Conservation (phyloP, 768 basidiomycete genomes). For the Russula vinacea region DNA sequence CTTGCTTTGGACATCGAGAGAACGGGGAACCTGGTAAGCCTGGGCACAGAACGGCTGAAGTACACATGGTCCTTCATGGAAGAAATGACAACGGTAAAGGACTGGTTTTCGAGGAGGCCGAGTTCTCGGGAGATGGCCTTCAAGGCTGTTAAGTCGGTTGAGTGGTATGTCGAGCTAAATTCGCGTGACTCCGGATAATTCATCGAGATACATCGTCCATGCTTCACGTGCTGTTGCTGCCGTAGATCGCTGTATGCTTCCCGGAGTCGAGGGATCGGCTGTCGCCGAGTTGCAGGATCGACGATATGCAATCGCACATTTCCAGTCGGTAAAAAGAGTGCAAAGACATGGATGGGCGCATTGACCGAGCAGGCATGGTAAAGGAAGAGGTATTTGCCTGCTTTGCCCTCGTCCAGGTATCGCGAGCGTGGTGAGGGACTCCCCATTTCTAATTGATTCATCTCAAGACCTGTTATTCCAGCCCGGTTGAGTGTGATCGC, state of each 20-base stretch:
- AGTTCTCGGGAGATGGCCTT: constrained; percentile 88
- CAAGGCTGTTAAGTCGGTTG: constrained; percentile 72
- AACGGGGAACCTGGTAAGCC: constrained; percentile 80
- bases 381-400: constrained; percentile 77
- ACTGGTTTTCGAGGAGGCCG: constrained; percentile 66
- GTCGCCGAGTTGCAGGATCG: constrained; percentile 84
- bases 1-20: constrained; percentile 82
- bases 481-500: constrained; percentile 78
- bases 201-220: constrained; percentile 48
- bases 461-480: constrained; percentile 76
- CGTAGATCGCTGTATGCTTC: constrained; percentile 67
- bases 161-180: constrained; percentile 72
- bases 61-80: constrained; percentile 82
- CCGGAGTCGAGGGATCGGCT: constrained; percentile 72
- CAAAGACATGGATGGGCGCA: constrained; percentile 79
- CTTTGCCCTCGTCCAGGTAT: constrained; percentile 72
- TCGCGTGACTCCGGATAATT: constrained; percentile 61
- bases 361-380: constrained; percentile 80
- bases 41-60: constrained; percentile 69
- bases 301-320: constrained; percentile 79
- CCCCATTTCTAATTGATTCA: constrained; percentile 72
- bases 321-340: constrained; percentile 74
- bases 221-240: constrained; percentile 46
- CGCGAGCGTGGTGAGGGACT: constrained; percentile 53
- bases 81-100: constrained; percentile 75